These are phyloP conservation scores for Xeromyces bisporus DNA, from an alignment of 495 filamentous ascomycete genomes.

Conservation along the genomic window DNA sequence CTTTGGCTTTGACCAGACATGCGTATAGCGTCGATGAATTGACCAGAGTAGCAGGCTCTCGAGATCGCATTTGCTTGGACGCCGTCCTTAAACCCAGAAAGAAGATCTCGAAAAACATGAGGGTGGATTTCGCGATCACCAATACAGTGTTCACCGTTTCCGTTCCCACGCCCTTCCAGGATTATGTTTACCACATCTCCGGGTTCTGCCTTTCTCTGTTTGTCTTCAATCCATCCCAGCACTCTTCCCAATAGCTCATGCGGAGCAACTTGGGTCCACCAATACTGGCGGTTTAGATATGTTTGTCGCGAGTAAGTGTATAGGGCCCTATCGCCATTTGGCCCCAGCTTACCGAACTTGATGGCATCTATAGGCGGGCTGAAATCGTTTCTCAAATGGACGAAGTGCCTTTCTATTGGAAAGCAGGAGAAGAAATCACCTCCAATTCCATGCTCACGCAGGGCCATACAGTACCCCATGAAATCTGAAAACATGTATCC, in stretches of 20 bases:
- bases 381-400: background rate
- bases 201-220: background rate
- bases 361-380: background rate
- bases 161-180: background rate
- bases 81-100: constrained; percentile 1
- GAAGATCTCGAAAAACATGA: background rate
- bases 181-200: background rate
- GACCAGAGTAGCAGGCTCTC: constrained; percentile 1
- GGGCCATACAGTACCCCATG: constrained; percentile 1
- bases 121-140: background rate
- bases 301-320: constrained; percentile 1
- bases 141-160: background rate
- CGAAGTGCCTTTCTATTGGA: background rate
- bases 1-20: background rate
- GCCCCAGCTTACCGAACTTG: background rate
- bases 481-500: constrained; percentile 1
- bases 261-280: background rate
- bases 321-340: background rate
- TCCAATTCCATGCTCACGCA: background rate
- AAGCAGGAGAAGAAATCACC: constrained; percentile 1
- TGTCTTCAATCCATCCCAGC: background rate
- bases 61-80: constrained; percentile 2
- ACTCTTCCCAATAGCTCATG: background rate
- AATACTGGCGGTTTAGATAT: background rate
- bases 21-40: background rate